phyloP scores from a whole-genome alignment of 2,329 filamentous ascomycete genomes.

The Chaetomium olivaceum region DNA sequence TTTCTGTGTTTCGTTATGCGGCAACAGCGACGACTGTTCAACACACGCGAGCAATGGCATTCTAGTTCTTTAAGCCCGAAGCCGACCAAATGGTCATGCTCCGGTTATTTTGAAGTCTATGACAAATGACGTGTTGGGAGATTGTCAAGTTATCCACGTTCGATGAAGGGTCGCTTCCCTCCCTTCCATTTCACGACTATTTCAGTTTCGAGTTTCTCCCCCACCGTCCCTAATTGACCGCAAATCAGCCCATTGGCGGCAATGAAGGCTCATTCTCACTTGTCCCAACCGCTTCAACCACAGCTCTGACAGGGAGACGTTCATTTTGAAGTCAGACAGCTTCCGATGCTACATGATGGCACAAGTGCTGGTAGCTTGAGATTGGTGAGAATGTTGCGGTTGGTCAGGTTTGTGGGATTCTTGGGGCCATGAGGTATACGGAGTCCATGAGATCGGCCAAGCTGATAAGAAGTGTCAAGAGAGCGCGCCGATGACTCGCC shows the following conservation, averaged over 20 bases:
- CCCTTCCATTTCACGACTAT: neutral
- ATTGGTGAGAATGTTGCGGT: neutral
- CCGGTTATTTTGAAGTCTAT: neutral
- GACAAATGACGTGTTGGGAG: neutral
- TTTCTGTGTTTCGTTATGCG: neutral
- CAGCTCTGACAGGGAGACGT: too few species aligned
- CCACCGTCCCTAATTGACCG: too few species aligned
- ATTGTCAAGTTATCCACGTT: neutral
- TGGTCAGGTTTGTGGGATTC: neutral
- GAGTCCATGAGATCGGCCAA: neutral
- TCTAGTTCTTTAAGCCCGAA: neutral
- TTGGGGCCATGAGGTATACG: neutral
- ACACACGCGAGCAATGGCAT: neutral
- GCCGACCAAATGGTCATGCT: neutral
- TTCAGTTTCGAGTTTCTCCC: neutral
- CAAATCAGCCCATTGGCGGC: too few species aligned
- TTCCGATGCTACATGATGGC: neutral
- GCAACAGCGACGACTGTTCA: neutral
- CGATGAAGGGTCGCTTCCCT: neutral
- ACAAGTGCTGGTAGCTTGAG: neutral
- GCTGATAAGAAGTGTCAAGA: neutral
- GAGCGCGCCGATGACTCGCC: neutral
- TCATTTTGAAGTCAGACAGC: neutral
- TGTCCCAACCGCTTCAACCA: too few species aligned
- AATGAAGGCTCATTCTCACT: too few species aligned